Evolutionary conservation across 2,329 filamentous ascomycete species (phyloP).

Genomic region (Ophiostoma perfectum): DNA sequence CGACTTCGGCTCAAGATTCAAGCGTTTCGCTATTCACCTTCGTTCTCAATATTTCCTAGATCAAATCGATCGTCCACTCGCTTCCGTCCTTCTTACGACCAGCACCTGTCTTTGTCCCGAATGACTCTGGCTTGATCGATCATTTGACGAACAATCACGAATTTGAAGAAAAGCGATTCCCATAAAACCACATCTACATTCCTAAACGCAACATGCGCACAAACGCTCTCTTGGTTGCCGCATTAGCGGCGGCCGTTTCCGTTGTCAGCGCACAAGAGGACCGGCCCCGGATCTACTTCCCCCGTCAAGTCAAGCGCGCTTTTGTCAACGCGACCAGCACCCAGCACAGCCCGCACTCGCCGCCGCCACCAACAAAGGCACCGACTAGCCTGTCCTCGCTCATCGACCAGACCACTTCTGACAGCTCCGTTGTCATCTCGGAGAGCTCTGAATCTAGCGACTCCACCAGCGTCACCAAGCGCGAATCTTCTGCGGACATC

Average conservation of each 20-base stretch:
- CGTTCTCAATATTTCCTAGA: slow-evolving; percentile 7
- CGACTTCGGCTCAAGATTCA: neutral
- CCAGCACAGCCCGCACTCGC: slow-evolving; percentile 29
- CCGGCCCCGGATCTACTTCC: slow-evolving; percentile 53
- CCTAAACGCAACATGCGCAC: slow-evolving; percentile 41
- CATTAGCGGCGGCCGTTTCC: slow-evolving; percentile 44
- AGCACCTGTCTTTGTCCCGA: slow-evolving; percentile 11
- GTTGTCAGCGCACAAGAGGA: slow-evolving; percentile 41
- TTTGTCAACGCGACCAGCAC: slow-evolving; percentile 42
- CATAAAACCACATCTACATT: slow-evolving; percentile 7
- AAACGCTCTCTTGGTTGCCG: slow-evolving; percentile 45
- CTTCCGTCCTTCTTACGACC: slow-evolving; percentile 14
- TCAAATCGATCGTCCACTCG: slow-evolving; percentile 22
- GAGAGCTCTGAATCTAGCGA: neutral
- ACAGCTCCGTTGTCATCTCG: slow-evolving; percentile 4
- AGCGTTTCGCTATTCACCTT: neutral
- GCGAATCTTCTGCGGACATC: slow-evolving; percentile 23
- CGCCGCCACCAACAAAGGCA: slow-evolving; percentile 27
- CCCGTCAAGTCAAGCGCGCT: slow-evolving; percentile 50
- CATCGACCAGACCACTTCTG: slow-evolving; percentile 12
- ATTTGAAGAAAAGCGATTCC: neutral
- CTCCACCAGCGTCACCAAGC: slow-evolving; percentile 26
- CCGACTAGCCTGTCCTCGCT: slow-evolving; percentile 18
- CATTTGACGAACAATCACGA: neutral
- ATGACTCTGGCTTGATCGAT: slow-evolving; percentile 18